Percentiles rank a stretch among this genome's conserved stretches.
phyloP scores from a whole-genome alignment of 768 basidiomycete species.

The Mrakia hoshinonis region DNA sequence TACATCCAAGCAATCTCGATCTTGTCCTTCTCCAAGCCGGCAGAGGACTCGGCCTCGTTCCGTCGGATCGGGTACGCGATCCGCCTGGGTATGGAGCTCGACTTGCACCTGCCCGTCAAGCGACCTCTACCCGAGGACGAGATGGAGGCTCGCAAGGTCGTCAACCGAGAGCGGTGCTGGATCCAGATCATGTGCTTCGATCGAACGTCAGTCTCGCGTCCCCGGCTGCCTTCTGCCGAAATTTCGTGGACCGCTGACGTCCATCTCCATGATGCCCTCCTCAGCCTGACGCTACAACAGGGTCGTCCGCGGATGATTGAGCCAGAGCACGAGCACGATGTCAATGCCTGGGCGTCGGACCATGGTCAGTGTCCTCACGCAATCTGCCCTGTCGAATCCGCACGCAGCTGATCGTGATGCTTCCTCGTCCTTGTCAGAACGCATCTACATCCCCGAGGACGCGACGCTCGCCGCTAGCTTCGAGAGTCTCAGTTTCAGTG shows the following conservation, averaged over 20 bases:
- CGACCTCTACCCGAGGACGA: background rate
- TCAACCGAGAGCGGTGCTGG: background rate
- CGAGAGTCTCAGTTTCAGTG: too few species aligned
- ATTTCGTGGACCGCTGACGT: background rate
- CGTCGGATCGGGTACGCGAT: background rate
- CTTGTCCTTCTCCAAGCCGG: background rate
- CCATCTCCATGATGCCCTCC: background rate
- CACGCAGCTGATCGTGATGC: too few species aligned
- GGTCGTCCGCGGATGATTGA: constrained; percentile 13
- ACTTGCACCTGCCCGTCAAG: constrained; percentile 5
- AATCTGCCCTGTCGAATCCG: too few species aligned
- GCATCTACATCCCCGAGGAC: too few species aligned
- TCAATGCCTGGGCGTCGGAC: too few species aligned
- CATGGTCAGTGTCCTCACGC: too few species aligned
- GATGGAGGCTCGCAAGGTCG: background rate
- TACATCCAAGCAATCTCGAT: background rate
- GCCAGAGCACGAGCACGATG: background rate
- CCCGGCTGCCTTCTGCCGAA: background rate
- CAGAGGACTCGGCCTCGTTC: background rate
- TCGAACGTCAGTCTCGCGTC: constrained; percentile 1
- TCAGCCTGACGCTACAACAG: constrained; percentile 1
- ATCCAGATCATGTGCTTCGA: background rate
- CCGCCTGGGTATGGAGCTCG: background rate
- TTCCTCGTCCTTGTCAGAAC: too few species aligned
- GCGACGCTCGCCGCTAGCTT: too few species aligned